Conservation (phyloP, 768 basidiomycete genomes). For the Boletus barrowsii region DNA sequence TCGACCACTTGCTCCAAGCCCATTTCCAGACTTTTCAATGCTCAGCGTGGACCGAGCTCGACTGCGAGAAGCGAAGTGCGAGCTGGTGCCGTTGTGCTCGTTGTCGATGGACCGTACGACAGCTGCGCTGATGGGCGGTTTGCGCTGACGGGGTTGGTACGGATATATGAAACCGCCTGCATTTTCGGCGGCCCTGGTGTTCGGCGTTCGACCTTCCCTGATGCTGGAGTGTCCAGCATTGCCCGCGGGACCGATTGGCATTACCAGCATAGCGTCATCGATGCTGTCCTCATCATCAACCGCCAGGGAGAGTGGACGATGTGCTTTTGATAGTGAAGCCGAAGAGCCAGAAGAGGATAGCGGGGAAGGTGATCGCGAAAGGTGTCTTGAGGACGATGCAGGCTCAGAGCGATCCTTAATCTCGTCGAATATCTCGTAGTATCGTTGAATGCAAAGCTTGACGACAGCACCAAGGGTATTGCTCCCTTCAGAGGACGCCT, state of each 20-base stretch:
- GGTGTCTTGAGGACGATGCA: conserved; percentile 27
- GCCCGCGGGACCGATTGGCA: conserved; percentile 56
- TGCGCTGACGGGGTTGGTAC: conserved; percentile 44
- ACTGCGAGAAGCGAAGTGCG: conserved; percentile 37
- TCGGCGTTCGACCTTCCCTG: conserved; percentile 15
- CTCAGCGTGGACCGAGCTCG: conserved; percentile 58
- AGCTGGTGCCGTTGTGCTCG: conserved; percentile 21
- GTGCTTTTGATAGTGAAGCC: conserved; percentile 21
- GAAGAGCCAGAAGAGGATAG: conserved; percentile 21
- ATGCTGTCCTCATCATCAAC: conserved; percentile 69
- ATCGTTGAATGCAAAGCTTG: conserved; percentile 75
- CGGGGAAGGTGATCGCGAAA: conserved; percentile 31
- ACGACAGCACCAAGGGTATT: conserved; percentile 71
- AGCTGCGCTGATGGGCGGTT: conserved; percentile 20
- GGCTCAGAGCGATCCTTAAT: conserved; percentile 69
- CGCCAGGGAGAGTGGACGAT: conserved; percentile 25
- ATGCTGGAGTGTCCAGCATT: conserved; percentile 2
- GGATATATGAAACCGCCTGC: conserved; percentile 9
- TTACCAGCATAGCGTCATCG: conserved; percentile 72
- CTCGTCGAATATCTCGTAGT: conserved; percentile 86
- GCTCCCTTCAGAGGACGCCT: conserved; percentile 41
- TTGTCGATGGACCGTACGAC: conserved; percentile 38
- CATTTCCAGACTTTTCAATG: conserved; percentile 45
- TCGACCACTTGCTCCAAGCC: conserved; percentile 33
- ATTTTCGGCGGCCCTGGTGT: conserved; percentile 13